These are phyloP conservation scores for Claviceps spartinae DNA, from an alignment of 2,329 filamentous ascomycete species.

Conservation along the genomic window DNA sequence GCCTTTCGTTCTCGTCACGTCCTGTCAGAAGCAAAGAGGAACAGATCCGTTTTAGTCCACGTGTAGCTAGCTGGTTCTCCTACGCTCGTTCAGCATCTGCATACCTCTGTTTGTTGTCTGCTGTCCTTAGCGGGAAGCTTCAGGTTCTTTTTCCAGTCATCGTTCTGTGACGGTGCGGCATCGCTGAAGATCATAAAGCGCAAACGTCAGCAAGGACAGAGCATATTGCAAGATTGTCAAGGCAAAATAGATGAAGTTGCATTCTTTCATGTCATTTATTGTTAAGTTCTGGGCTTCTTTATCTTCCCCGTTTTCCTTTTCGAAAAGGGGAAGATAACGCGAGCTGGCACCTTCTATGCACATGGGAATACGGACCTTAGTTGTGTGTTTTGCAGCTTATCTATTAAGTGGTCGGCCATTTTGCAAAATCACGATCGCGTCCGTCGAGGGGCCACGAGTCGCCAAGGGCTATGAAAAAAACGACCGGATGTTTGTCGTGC, in stretches of 20 bases:
- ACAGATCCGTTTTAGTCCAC: conserved; percentile 7
- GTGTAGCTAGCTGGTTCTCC: conserved; percentile 1
- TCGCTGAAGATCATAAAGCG: conserved; percentile 23
- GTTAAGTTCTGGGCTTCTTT: not conserved
- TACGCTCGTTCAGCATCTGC: conserved; percentile 5
- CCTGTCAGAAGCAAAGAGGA: conserved; percentile 35
- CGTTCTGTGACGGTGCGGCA: conserved; percentile 28
- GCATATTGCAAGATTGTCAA: not conserved
- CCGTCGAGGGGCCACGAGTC: conserved; percentile 14
- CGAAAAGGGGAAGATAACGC: not conserved
- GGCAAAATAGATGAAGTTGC: not conserved
- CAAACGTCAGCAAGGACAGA: conserved; percentile 1
- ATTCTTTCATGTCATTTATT: not conserved
- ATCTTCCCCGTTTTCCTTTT: too few species aligned
- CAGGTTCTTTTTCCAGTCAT: conserved; percentile 62
- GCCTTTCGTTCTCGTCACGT: conserved; percentile 96
- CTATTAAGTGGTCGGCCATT: conserved; percentile 33
- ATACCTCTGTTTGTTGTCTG: conserved; percentile 68
- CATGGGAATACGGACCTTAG: conserved; percentile 22
- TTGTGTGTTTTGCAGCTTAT: conserved; percentile 29
- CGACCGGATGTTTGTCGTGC: conserved; percentile 8
- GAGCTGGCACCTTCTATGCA: not conserved
- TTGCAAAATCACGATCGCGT: conserved; percentile 13
- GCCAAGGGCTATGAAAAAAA: conserved; percentile 4
- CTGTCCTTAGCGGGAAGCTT: conserved; percentile 62